Conservation (phyloP, 352 stramenopile species). For the Phytophthora megakarya region DNA sequence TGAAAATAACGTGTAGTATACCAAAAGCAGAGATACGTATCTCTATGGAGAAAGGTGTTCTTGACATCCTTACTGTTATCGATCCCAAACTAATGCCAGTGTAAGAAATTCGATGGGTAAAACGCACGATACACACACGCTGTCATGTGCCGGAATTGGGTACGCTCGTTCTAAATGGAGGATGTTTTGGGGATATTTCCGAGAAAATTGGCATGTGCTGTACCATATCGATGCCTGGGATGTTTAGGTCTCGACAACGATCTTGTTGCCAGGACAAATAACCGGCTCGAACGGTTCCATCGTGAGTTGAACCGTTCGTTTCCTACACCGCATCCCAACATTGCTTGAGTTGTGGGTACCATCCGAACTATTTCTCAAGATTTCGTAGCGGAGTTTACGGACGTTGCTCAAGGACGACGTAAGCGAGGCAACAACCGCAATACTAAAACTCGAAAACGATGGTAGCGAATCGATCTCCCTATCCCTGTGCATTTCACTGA, state of each 20-base stretch:
- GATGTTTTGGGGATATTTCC: neutral
- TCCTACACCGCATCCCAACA: neutral
- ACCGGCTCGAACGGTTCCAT: neutral
- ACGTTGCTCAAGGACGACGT: neutral
- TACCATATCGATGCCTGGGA: neutral
- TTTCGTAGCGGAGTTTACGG: neutral
- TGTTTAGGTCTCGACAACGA: neutral
- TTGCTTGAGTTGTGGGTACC: neutral
- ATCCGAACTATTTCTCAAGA: neutral
- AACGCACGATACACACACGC: neutral
- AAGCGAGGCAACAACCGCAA: neutral
- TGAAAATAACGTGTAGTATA: neutral
- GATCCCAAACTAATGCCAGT: neutral
- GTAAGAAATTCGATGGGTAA: neutral
- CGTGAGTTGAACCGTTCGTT: neutral
- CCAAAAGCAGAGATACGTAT: neutral
- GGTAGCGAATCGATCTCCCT: neutral
- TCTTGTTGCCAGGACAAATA: neutral
- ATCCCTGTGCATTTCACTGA: neutral
- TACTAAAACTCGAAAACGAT: too few relatives aligned
- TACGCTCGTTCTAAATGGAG: neutral
- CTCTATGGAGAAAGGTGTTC: neutral
- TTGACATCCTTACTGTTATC: neutral
- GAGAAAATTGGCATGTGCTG: neutral
- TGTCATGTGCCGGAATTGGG: neutral